phyloP scores from a whole-genome alignment of 2,329 filamentous ascomycete species.

The Botrytis pseudocinerea region DNA sequence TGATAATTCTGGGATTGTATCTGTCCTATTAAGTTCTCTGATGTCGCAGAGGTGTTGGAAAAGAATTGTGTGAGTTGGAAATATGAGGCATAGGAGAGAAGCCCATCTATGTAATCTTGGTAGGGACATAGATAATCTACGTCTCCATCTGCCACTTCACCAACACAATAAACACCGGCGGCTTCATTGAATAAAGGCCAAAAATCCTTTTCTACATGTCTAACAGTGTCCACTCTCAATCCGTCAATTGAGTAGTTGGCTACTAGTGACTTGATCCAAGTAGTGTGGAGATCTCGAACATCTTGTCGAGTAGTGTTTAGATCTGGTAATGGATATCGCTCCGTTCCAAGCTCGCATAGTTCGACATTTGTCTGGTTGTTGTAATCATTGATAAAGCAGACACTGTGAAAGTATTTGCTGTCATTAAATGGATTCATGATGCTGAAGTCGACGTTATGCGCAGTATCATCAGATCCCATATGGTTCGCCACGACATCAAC shows the following conservation, averaged over 20 bases:
- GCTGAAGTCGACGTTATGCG: conserved; percentile 43
- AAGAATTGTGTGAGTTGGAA: conserved; percentile 27
- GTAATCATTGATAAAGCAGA: conserved; percentile 43
- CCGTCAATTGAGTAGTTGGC: conserved; percentile 47
- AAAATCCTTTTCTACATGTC: conserved; percentile 52
- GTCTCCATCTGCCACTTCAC: conserved; percentile 60
- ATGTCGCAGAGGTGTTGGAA: conserved; percentile 23
- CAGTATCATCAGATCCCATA: conserved; percentile 41
- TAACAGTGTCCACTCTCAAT: conserved; percentile 51
- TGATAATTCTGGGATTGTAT: conserved; percentile 22
- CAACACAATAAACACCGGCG: conserved; percentile 59
- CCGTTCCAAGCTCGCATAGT: conserved; percentile 36
- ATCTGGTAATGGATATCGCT: conserved; percentile 38
- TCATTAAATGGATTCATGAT: conserved; percentile 46
- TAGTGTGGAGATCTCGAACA: conserved; percentile 31
- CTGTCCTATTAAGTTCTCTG: conserved; percentile 23
- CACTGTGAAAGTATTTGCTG: conserved; percentile 40
- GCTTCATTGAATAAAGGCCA: conserved; percentile 53
- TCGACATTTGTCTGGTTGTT: conserved; percentile 40
- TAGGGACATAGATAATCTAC: conserved; percentile 56
- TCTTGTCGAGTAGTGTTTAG: conserved; percentile 36
- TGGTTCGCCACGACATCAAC: conserved; percentile 55
- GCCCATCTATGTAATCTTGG: conserved; percentile 53
- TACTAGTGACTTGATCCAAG: conserved; percentile 36
- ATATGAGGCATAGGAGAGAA: conserved; percentile 44